A percentile compares a stretch with the other conserved stretches of the same genome.
These are phyloP conservation scores for Talaromyces sp. DNA, from an alignment of 2,329 filamentous ascomycete species.

Conservation along the genomic window DNA sequence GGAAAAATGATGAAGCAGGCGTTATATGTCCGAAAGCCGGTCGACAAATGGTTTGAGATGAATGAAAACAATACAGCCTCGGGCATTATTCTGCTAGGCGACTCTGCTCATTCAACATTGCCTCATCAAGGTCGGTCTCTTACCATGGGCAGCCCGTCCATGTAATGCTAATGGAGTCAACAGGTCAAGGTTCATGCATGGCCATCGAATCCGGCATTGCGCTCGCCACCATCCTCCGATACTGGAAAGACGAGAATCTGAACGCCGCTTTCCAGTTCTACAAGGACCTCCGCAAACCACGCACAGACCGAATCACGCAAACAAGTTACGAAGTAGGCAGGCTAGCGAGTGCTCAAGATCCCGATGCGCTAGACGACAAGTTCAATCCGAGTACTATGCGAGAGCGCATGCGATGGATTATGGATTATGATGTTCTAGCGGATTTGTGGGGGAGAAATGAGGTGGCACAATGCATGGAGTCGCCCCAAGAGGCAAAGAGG, in stretches of 20 bases:
- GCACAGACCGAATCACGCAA: conserved; percentile 34
- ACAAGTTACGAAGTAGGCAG: conserved; percentile 37
- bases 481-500: not conserved
- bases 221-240: not conserved
- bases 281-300: conserved; percentile 35
- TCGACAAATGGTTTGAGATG: conserved; percentile 32
- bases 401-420: conserved; percentile 27
- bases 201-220: not conserved
- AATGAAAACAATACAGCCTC: conserved; percentile 24
- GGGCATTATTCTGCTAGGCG: conserved; percentile 29
- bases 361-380: not conserved
- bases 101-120: not conserved
- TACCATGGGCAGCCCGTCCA: not conserved
- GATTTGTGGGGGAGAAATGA: conserved; percentile 27
- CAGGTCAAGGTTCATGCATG: not conserved
- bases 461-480: not conserved
- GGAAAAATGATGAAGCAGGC: conserved; percentile 35
- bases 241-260: conserved; percentile 24
- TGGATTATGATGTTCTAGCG: conserved; percentile 35
- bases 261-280: conserved; percentile 33
- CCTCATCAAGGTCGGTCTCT: not conserved
- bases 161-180: not conserved
- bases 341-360: conserved; percentile 32
- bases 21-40: conserved; percentile 33
- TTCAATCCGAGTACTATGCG: not conserved